Base-by-base conservation (phyloP, 495 filamentous ascomycete species). In the Geoglossum glabrum region DNA sequence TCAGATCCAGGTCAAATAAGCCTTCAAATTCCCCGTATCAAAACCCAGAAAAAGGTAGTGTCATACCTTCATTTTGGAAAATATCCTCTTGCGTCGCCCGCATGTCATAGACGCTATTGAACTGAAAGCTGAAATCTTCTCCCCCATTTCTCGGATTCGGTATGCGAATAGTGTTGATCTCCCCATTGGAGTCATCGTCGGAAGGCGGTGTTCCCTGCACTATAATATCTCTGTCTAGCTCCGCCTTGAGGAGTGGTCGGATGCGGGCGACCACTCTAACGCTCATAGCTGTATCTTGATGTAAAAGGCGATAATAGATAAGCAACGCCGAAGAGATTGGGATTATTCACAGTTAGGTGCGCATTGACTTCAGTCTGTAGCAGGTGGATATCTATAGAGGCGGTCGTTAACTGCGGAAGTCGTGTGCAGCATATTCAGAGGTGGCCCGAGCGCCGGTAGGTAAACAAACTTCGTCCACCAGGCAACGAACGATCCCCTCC, bases 111-210 rank as follows among this genome's bases (percentile, higher is more conserved):
- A 96, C 90, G 47, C 85, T 78, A 74, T 89, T 95, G 78, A 97
- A 98, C 30, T 90, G 81, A 65, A 97, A 98, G 25, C 85, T 84
- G 69, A 90, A 98, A 59, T 86, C 82, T 65, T 98, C 92, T 6
- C 77, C 73, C 60, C 85, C 85, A 60, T 96, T 95, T 72, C 90
- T 95, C 0, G 90, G 90, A 68, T 87, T 97, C 23, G 92, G 92
- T 64, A 98, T 95, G 61, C 86, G 83, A 61, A 98, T 80, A 13
- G 89, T 68, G 11, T 79, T 90, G 57, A 65, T 66, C 6, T 72
- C 68, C 61, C 67, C 76, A 10, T 79, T 77, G 36, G 84, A 78
- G 47, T 68, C 67, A n/a, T 66, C 65, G 36, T 57, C 58, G 0
- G 61, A 56, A 5, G 57, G 49, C 9, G 66, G 59, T 23, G 64